Evolutionary conservation across 768 basidiomycete species (phyloP).

Genomic region (Amanita muscaria): DNA sequence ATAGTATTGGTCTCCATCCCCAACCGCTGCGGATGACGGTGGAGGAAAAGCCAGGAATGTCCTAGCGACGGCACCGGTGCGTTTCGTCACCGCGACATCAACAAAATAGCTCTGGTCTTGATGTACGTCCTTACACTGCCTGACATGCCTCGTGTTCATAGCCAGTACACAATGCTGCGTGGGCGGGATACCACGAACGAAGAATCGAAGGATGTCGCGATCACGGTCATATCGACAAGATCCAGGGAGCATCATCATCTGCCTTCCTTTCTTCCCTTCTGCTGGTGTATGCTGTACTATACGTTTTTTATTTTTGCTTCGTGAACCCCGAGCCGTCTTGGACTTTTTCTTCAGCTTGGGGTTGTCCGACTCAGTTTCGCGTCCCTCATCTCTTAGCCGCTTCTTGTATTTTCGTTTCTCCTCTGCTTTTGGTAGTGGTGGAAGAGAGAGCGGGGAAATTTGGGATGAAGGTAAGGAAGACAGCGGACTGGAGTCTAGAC

Average conservation of each 20-base stretch:
- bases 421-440: neutral
- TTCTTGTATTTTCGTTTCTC: slow-evolving; percentile 5
- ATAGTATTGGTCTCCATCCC: slow-evolving; percentile 1
- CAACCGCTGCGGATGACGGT: neutral
- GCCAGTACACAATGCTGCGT: neutral
- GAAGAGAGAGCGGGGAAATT: neutral
- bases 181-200: neutral
- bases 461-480: neutral
- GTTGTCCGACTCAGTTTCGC: neutral
- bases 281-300: neutral
- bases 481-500: neutral
- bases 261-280: neutral
- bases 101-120: neutral
- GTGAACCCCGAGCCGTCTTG: neutral
- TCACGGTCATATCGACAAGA: neutral
- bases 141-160: slow-evolving; percentile 11
- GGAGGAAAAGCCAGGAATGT: slow-evolving; percentile 9
- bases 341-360: neutral
- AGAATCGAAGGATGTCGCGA: neutral
- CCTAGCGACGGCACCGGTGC: neutral
- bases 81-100: neutral
- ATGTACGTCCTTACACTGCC: neutral
- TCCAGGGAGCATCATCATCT: neutral
- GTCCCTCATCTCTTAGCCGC: neutral
- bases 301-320: too few relatives aligned